Conservation (phyloP, 2,329 filamentous ascomycete species). For the Zopfia rhizophila region DNA sequence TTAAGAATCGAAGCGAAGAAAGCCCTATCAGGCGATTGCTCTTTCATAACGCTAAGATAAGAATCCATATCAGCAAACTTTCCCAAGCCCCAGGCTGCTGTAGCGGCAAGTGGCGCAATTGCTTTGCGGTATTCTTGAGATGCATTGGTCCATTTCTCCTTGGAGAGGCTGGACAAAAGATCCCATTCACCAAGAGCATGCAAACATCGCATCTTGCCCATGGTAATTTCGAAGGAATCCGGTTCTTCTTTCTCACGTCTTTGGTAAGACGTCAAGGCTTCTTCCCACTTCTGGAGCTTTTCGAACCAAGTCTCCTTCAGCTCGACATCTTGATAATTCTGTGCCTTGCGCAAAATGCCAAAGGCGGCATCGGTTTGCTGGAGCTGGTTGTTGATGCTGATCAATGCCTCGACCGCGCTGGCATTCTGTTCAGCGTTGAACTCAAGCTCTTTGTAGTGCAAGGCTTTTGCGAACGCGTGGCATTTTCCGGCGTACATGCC, state of each 20-base stretch:
- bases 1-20: slow-evolving; percentile 98
- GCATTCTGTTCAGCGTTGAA: slow-evolving; percentile 98
- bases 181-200: slow-evolving; percentile 99
- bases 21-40: slow-evolving; percentile 89
- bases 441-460: slow-evolving; percentile 99
- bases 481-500: slow-evolving; percentile 96
- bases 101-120: slow-evolving; percentile 93
- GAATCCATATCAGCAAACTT: slow-evolving; percentile 99
- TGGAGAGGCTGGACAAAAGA: slow-evolving; percentile 84
- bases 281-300: slow-evolving; percentile 97
- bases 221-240: slow-evolving; percentile 89
- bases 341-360: slow-evolving; percentile 94
- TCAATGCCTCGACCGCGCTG: slow-evolving; percentile 93
- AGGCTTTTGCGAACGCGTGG: slow-evolving; percentile 95
- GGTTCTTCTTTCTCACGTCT: slow-evolving; percentile 80
- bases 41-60: slow-evolving; percentile 94
- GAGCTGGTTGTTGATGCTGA: slow-evolving; percentile 99
- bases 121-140: slow-evolving; percentile 85
- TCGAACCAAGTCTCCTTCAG: slow-evolving; percentile 99
- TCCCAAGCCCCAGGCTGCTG: slow-evolving; percentile 93
- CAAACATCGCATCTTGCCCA: slow-evolving; percentile 99
- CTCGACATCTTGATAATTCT: slow-evolving; percentile 95
- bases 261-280: slow-evolving; percentile 91
- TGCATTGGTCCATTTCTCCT: slow-evolving; percentile 94
- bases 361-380: slow-evolving; percentile 99